Conservation (phyloP, 495 filamentous ascomycete species). For the Penicillium crystallinum region DNA sequence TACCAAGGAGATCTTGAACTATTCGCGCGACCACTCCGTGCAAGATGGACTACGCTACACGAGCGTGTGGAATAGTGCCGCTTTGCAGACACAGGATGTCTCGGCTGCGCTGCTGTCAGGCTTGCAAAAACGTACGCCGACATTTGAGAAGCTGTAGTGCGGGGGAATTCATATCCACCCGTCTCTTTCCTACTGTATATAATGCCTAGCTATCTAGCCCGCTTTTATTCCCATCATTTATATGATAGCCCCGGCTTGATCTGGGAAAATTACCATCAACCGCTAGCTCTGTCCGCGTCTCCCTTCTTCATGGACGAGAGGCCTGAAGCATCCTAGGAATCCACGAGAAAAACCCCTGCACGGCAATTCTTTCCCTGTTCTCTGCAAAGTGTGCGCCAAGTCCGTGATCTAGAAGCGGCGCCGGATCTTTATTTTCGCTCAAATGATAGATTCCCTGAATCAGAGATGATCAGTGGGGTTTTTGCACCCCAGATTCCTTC, state of each 20-base stretch:
- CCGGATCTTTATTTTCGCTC: background rate
- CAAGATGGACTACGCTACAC: conserved; percentile 81
- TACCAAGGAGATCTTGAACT: conserved; percentile 91
- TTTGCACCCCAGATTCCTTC: conserved; percentile 1
- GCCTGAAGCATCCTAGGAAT: no score
- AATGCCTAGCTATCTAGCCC: background rate
- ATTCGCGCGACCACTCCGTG: conserved; percentile 70
- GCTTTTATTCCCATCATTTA: background rate
- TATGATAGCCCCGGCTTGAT: background rate
- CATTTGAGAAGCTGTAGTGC: conserved; percentile 76
- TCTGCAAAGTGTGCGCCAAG: background rate
- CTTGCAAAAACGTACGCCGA: conserved; percentile 72
- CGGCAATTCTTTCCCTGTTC: background rate
- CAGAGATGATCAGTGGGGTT: conserved; percentile 3
- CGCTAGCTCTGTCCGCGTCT: no score
- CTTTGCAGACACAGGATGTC: conserved; percentile 78
- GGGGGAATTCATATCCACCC: background rate
- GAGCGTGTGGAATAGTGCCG: conserved; percentile 76
- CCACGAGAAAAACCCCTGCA: background rate
- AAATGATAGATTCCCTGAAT: conserved; percentile 16
- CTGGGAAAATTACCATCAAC: no score
- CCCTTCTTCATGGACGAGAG: no score
- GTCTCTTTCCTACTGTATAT: background rate
- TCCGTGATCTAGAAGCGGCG: background rate
- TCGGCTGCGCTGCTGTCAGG: conserved; percentile 66